Evolutionary conservation across 225 moss, liverwort and hornwort genomes (phyloP).

Genomic region (Bryoerythrophyllum caledonicum): DNA sequence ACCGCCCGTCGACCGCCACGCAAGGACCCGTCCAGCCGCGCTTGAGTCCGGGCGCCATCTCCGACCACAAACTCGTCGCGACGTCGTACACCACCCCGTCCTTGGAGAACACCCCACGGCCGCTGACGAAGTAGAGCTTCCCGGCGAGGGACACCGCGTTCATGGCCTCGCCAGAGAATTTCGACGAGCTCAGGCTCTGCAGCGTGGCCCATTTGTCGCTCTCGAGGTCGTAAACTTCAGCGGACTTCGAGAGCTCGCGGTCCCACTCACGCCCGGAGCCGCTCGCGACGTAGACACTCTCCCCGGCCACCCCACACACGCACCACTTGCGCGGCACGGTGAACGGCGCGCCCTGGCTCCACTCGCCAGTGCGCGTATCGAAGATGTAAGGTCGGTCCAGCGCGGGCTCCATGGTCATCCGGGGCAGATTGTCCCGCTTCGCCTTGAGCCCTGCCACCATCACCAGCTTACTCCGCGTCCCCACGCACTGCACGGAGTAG

Average conservation of each 20-base stretch:
- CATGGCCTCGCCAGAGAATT: slow-evolving; percentile 88
- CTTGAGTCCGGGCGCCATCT: slow-evolving; percentile 69
- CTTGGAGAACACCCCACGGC: slow-evolving; percentile 59
- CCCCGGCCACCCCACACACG: slow-evolving; percentile 66
- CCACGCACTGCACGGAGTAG: slow-evolving; percentile 73
- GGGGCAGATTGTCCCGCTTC: slow-evolving; percentile 31
- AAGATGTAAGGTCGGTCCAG: slow-evolving; percentile 69
- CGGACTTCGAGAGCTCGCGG: slow-evolving; percentile 56
- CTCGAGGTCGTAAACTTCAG: slow-evolving; percentile 52
- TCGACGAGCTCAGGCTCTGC: slow-evolving; percentile 56
- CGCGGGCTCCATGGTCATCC: slow-evolving; percentile 72
- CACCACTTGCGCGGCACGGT: slow-evolving; percentile 80
- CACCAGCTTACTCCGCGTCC: slow-evolving; percentile 53
- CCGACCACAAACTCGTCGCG: slow-evolving; percentile 36
- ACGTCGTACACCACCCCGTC: slow-evolving; percentile 66
- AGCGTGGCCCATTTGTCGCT: slow-evolving; percentile 51
- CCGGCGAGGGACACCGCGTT: slow-evolving; percentile 40
- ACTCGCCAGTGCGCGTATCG: slow-evolving; percentile 49
- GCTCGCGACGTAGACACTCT: slow-evolving; percentile 70
- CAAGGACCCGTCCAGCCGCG: slow-evolving; percentile 71
- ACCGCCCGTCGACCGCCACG: slow-evolving; percentile 51
- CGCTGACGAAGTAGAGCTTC: slow-evolving; percentile 69
- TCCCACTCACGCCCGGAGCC: slow-evolving; percentile 77
- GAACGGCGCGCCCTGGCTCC: slow-evolving; percentile 62
- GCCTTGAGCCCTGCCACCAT: slow-evolving; percentile 77